Evolutionary conservation across 2,329 filamentous ascomycete species (phyloP).

Genomic region (Huntiella abstrusa): DNA sequence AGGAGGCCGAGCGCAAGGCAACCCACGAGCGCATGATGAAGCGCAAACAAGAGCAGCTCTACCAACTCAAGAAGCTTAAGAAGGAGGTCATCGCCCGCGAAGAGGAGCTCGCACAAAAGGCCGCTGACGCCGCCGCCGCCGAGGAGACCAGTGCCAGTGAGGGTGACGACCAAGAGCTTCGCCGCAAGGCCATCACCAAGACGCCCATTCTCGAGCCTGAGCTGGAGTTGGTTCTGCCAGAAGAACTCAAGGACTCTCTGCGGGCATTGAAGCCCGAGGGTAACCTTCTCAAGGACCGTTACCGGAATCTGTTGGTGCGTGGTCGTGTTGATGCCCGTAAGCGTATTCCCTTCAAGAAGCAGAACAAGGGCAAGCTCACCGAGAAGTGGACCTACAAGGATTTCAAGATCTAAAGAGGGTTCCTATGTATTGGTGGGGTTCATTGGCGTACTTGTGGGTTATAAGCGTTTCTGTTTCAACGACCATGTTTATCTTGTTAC

Average conservation of each 20-base stretch:
- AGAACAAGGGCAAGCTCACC: slow-evolving; percentile 60
- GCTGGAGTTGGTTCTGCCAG: slow-evolving; percentile 61
- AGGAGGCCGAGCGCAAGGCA: slow-evolving; percentile 61
- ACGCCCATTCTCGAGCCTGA: slow-evolving; percentile 48
- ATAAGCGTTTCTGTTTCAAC: slow-evolving; percentile 1
- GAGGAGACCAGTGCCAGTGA: slow-evolving; percentile 31
- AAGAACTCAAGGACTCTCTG: slow-evolving; percentile 69
- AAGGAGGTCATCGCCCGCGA: slow-evolving; percentile 43
- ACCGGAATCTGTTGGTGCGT: slow-evolving; percentile 69
- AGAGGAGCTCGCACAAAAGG: slow-evolving; percentile 24
- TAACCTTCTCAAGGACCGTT: slow-evolving; percentile 83
- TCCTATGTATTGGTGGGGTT: background rate
- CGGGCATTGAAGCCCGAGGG: slow-evolving; percentile 79
- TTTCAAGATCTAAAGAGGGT: slow-evolving; percentile 29
- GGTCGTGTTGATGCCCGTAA: slow-evolving; percentile 76
- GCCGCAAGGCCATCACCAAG: slow-evolving; percentile 57
- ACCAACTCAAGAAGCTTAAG: slow-evolving; percentile 52
- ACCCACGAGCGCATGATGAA: slow-evolving; percentile 62
- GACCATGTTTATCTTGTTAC: too few relatives aligned
- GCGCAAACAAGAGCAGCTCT: slow-evolving; percentile 51
- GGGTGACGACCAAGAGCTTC: slow-evolving; percentile 43
- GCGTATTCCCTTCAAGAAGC: slow-evolving; percentile 62
- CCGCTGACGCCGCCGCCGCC: slow-evolving; percentile 20
- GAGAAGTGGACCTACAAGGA: slow-evolving; percentile 99
- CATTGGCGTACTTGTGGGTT: slow-evolving; percentile 5